These are phyloP conservation scores for Penicillium simplicissimum DNA, from an alignment of 495 filamentous ascomycete genomes.

Conservation along the genomic window DNA sequence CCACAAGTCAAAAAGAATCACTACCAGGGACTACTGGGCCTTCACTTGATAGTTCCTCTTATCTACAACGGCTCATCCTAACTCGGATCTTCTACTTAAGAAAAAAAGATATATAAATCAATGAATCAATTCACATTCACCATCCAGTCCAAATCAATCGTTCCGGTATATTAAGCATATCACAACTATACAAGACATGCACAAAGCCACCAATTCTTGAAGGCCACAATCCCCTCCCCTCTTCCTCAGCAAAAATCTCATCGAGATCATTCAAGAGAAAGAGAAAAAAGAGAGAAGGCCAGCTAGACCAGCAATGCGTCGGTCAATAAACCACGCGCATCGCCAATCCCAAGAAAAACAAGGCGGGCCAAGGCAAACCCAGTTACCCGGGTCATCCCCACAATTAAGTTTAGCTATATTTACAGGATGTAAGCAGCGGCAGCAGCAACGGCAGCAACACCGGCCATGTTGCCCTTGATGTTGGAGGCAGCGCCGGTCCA, in stretches of 20 bases:
- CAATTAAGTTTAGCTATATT: slow-evolving; percentile 28
- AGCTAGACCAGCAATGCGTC: not conserved
- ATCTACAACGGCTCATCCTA: not conserved
- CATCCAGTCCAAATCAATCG: not conserved
- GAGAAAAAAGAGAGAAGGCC: not conserved
- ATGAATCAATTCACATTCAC: slow-evolving; percentile 7
- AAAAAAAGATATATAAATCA: not conserved
- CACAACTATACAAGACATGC: slow-evolving; percentile 14
- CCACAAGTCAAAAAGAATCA: too few relatives aligned
- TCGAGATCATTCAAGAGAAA: not conserved
- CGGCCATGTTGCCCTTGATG: slow-evolving; percentile 34
- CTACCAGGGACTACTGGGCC: too few relatives aligned
- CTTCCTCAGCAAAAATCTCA: not conserved
- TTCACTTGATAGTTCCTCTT: too few relatives aligned
- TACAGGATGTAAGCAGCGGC: slow-evolving; percentile 38
- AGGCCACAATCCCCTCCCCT: not conserved
- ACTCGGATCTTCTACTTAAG: not conserved
- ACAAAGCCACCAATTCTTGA: not conserved
- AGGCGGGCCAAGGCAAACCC: not conserved
- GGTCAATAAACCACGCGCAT: not conserved
- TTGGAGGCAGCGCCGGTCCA: slow-evolving; percentile 28
- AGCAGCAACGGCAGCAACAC: slow-evolving; percentile 31
- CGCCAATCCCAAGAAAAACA: not conserved
- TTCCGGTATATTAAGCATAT: slow-evolving; percentile 7
- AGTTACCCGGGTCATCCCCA: not conserved